A percentile compares a stretch with the other conserved stretches of the same genome.
phyloP scores from a whole-genome alignment of 2,329 filamentous ascomycete species.

The Pseudogymnoascus sp. region DNA sequence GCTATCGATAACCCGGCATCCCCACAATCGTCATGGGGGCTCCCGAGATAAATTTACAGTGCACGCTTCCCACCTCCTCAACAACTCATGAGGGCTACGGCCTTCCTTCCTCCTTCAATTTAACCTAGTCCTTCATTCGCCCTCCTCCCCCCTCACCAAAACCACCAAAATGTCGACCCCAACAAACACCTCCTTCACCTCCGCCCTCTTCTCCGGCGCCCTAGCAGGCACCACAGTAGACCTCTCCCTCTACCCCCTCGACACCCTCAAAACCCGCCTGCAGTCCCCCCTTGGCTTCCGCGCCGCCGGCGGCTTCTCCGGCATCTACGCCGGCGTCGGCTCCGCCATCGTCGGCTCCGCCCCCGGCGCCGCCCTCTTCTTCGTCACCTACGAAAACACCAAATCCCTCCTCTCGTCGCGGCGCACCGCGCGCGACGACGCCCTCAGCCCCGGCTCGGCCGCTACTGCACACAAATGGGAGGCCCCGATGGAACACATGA shows the following conservation, averaged over 20 bases:
- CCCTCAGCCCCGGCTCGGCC: conserved; percentile 28
- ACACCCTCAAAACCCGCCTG: conserved; percentile 96
- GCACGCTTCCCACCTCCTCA: background rate
- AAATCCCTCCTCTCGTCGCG: conserved; percentile 45
- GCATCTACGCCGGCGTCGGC: conserved; percentile 89
- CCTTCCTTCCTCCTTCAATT: background rate
- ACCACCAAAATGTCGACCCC: conserved; percentile 14
- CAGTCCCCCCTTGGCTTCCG: conserved; percentile 75
- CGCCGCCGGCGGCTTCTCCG: conserved; percentile 75
- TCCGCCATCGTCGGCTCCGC: conserved; percentile 84
- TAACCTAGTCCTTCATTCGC: background rate
- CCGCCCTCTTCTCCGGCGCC: conserved; percentile 69
- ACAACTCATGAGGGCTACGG: conserved; percentile 8
- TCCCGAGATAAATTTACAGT: conserved; percentile 4
- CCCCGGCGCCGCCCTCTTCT: conserved; percentile 92
- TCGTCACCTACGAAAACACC: conserved; percentile 80
- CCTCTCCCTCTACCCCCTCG: conserved; percentile 92
- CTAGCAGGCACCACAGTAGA: conserved; percentile 93
- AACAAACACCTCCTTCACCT: conserved; percentile 42
- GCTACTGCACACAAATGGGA: conserved; percentile 22
- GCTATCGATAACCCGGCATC: conserved; percentile 7
- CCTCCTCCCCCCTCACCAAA: background rate
- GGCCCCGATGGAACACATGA: conserved; percentile 57
- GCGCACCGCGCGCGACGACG: conserved; percentile 22
- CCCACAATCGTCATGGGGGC: conserved; percentile 1